Base-by-base conservation (phyloP, 257 asterid species). In the Solanum piurae region DNA sequence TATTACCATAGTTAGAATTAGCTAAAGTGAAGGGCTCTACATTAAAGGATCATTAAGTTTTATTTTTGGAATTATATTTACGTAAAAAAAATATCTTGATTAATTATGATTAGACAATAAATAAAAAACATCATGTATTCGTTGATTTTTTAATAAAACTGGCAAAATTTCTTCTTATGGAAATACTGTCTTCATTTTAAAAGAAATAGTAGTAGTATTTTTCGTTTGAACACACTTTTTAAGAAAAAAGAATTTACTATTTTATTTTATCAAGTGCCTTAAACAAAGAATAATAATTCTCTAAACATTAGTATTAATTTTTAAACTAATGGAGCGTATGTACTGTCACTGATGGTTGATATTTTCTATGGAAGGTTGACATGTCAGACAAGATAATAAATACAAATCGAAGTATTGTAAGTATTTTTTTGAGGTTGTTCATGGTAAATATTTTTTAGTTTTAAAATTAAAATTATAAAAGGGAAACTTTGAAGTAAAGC, bases 401-500 rank as follows among this genome's bases (percentile, higher is more conserved):
- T 52, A 52, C 4, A 18, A 52, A 52, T 1, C 0, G 4, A 18
- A 7, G 25, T 55, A 20, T 55, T 0, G 25, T 0, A 5, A 14
- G 3, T 49, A 5, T 0, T 2, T 16, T 46, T 2, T 0, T 0
- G 3, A 2, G 9, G 23, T 52, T 5, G 0, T 0, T 52, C 1
- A 5, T 52, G 62, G 0, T 52, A 52, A 18, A 52, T 52, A 52
- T 52, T 52, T 52, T 16, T 52, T 18, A 52, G 0, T 18, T 52
- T 6, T 52, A 16, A 52, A 16, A 52, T 52, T 2, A 52, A n/a
- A n/a, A n/a, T n/a, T n/a, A n/a, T n/a, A n/a, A n/a, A n/a, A n/a
- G n/a, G n/a, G n/a, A n/a, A n/a, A n/a, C n/a, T n/a, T n/a, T n/a
- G n/a, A n/a, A n/a, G n/a, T n/a, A n/a, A n/a, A n/a, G 7, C 0